A percentile compares a stretch with the other conserved stretches of the same genome.
These are phyloP conservation scores for Candida tammaniensis DNA, from an alignment of 805 yeast genomes.

Conservation along the genomic window DNA sequence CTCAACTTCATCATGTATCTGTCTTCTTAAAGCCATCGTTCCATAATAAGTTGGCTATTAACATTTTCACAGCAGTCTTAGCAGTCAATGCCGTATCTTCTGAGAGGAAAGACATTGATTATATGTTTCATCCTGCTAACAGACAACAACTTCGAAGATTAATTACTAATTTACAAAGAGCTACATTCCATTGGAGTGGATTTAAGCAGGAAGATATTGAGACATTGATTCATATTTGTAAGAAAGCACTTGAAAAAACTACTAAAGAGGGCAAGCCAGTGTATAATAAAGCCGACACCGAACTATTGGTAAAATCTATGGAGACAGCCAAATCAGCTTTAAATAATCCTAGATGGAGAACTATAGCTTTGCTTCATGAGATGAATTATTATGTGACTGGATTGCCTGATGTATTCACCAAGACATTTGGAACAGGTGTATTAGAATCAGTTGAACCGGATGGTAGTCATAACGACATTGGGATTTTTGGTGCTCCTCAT, in stretches of 20 bases:
- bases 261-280: slow-evolving; percentile 19
- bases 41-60: slow-evolving; percentile 59
- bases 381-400: slow-evolving; percentile 55
- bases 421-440: slow-evolving; percentile 44
- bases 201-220: slow-evolving; percentile 59
- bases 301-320: slow-evolving; percentile 43
- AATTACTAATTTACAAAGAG: slow-evolving; percentile 59
- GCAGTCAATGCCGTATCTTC: slow-evolving; percentile 75
- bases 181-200: slow-evolving; percentile 77
- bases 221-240: slow-evolving; percentile 48
- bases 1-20: slow-evolving; percentile 57
- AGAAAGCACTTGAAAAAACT: slow-evolving; percentile 40
- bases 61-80: slow-evolving; percentile 62
- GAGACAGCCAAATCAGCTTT: slow-evolving; percentile 49
- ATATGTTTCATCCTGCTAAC: slow-evolving; percentile 66
- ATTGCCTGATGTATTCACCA: slow-evolving; percentile 40
- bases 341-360: slow-evolving; percentile 54
- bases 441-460: slow-evolving; percentile 16
- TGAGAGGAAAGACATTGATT: slow-evolving; percentile 63
- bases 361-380: slow-evolving; percentile 58
- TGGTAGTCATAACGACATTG: slow-evolving; percentile 19
- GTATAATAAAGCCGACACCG: slow-evolving; percentile 37
- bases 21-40: slow-evolving; percentile 59
- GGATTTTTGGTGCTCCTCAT: slow-evolving; percentile 62
- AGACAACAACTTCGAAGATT: slow-evolving; percentile 52